Base-by-base conservation (phyloP, 1,139 yeast genomes). In the Saccharomycopsis phalli region DNA sequence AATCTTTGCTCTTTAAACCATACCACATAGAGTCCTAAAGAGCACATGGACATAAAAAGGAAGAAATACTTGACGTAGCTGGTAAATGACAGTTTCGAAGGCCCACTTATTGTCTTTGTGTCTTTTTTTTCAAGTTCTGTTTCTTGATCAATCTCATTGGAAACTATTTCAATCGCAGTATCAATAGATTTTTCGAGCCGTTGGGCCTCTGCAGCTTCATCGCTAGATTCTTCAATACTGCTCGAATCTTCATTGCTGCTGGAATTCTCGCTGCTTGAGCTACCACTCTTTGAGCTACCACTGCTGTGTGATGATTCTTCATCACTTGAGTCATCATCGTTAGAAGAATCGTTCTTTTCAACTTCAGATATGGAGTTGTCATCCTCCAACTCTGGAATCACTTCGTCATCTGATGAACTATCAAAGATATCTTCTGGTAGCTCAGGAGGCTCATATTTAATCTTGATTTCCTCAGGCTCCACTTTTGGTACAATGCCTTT, bases 1-100 rank as follows among this genome's bases (percentile, higher is more conserved):
- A 68, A 53, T 22, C 69, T 65, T 53, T 78, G 80, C 47, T 77
- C 80, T 40, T 81, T 62, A 51, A 74, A 77, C 83, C 84, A 77
- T 37, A 71, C 62, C 0, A 64, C 68, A 48, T 65, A 65, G 2
- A 62, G 41, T 5, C 55, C 29, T 3, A 59, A 41, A 1, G 53
- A n/a, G 5, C 56, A 40, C 39, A 47, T 29, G 37, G 41, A 2
- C 11, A 47, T 22, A 37, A 53, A 49, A 7, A 46, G 6, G 11
- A 20, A 17, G 26, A 44, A 38, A 27, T 34, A 42, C 21, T 42
- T 44, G 6, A 49, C 5, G 20, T 52, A 52, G 16, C 47, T 48
- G 30, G 54, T 35, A 20, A 54, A 40, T 4, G 42, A 30, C 27
- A n/a, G n/a, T n/a, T n/a, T 10, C 10, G 10, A 10, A 10, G n/a